These are phyloP conservation scores for Stephanodiscus minutulus DNA, from an alignment of 108 stramenopile genomes.

Conservation along the genomic window DNA sequence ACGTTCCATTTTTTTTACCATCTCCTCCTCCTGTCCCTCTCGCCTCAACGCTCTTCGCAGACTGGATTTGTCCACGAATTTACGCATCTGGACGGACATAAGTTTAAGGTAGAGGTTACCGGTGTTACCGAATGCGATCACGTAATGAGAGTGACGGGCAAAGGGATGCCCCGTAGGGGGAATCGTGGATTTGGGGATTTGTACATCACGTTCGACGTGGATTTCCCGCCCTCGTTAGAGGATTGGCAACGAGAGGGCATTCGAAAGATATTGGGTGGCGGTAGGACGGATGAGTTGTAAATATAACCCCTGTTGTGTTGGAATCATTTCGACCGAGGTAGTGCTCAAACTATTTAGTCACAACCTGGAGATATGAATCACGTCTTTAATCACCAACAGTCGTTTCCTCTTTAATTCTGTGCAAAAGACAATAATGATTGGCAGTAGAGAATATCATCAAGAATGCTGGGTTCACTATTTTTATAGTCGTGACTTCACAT, in stretches of 20 bases:
- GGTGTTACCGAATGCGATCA: constrained; percentile 87
- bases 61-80: constrained; percentile 83
- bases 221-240: constrained; percentile 81
- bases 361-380: too few species aligned
- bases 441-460: too few species aligned
- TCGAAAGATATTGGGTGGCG: constrained; percentile 60
- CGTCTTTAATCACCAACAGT: too few species aligned
- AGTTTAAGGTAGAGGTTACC: constrained; percentile 66
- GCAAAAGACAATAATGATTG: too few species aligned
- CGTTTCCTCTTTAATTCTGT: too few species aligned
- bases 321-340: neutral
- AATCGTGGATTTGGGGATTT: constrained; percentile 85
- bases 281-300: constrained; percentile 26
- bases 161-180: constrained; percentile 91
- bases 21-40: constrained; percentile 7
- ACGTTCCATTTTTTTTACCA: neutral
- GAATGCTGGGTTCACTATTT: too few species aligned
- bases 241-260: constrained; percentile 73
- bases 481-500: too few species aligned
- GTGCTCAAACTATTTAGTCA: neutral
- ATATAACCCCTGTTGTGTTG: neutral
- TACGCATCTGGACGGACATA: constrained; percentile 78
- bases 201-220: constrained; percentile 90
- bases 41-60: constrained; percentile 20
- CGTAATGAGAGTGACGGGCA: constrained; percentile 77